These are phyloP conservation scores for Thozetella sp. DNA, from an alignment of 495 filamentous ascomycete species.

Conservation along the genomic window DNA sequence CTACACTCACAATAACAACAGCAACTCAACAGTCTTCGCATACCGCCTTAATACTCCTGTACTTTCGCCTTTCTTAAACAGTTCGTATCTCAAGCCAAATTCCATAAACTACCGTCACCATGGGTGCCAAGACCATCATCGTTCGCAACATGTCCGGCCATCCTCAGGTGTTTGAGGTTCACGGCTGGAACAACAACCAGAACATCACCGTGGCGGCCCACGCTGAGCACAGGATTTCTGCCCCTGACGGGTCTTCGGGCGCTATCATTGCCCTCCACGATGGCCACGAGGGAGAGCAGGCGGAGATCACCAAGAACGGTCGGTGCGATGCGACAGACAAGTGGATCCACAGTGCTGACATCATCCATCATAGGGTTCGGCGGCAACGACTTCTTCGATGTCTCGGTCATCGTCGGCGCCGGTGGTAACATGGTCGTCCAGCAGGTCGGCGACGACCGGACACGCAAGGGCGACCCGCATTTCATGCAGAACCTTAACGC, in stretches of 20 bases:
- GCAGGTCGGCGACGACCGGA: slow-evolving; percentile 33
- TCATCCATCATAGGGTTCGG: background rate
- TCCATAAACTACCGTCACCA: slow-evolving; percentile 26
- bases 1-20: too few species aligned
- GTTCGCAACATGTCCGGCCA: slow-evolving; percentile 36
- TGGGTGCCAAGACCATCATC: slow-evolving; percentile 9
- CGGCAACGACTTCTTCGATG: slow-evolving; percentile 41
- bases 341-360: slow-evolving; percentile 20
- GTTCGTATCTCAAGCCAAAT: too few species aligned
- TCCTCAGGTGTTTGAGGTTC: slow-evolving; percentile 34
- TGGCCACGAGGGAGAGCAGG: slow-evolving; percentile 38
- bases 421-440: slow-evolving; percentile 43
- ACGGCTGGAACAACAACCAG: slow-evolving; percentile 33
- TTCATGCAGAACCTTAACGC: slow-evolving; percentile 42
- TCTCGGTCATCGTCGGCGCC: slow-evolving; percentile 41
- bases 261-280: slow-evolving; percentile 42
- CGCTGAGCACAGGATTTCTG: slow-evolving; percentile 19
- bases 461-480: slow-evolving; percentile 34
- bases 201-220: slow-evolving; percentile 28
- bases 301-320: slow-evolving; percentile 37
- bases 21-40: too few species aligned
- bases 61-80: too few species aligned
- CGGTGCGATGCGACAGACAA: background rate
- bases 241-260: slow-evolving; percentile 31
- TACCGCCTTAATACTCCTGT: too few species aligned